These are phyloP conservation scores for Rhynchosporium secalis DNA, from an alignment of 2,329 filamentous ascomycete species.

Conservation along the genomic window DNA sequence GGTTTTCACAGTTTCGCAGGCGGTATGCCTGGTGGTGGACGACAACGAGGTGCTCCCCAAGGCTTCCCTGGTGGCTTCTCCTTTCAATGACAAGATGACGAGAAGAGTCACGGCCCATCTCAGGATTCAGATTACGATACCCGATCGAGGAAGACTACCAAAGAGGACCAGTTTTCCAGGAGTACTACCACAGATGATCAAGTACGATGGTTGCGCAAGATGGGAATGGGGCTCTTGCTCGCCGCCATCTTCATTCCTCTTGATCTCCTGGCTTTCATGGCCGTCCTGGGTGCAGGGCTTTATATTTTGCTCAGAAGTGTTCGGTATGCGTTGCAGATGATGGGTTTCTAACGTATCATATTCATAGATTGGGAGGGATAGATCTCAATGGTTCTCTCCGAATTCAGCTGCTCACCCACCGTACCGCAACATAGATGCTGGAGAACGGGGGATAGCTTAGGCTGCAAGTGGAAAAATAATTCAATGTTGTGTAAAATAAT, in stretches of 20 bases:
- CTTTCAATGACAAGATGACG: conserved; percentile 51
- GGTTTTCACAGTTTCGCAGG: conserved; percentile 50
- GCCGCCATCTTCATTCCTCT: conserved; percentile 37
- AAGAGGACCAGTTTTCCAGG: conserved; percentile 14
- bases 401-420: conserved; percentile 15
- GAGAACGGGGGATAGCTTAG: conserved; percentile 8
- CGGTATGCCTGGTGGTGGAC: conserved; percentile 47
- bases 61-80: conserved; percentile 56
- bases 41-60: conserved; percentile 37
- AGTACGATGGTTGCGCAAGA: conserved; percentile 32
- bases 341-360: conserved; percentile 22
- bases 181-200: conserved; percentile 26
- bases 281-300: conserved; percentile 30
- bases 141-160: conserved; percentile 8
- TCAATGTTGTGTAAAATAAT: conserved; percentile 11
- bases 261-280: conserved; percentile 35
- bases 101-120: conserved; percentile 23
- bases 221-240: conserved; percentile 37
- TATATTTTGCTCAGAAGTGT: conserved; percentile 35
- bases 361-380: conserved; percentile 35
- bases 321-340: conserved; percentile 29
- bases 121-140: conserved; percentile 19
- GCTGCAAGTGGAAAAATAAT: conserved; percentile 21
- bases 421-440: not conserved
- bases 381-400: conserved; percentile 26